Percentiles rank a stretch among this genome's conserved stretches.
These are phyloP conservation scores for Aurantiochytrium sp. DNA, from an alignment of 108 stramenopile species.

Conservation along the genomic window DNA sequence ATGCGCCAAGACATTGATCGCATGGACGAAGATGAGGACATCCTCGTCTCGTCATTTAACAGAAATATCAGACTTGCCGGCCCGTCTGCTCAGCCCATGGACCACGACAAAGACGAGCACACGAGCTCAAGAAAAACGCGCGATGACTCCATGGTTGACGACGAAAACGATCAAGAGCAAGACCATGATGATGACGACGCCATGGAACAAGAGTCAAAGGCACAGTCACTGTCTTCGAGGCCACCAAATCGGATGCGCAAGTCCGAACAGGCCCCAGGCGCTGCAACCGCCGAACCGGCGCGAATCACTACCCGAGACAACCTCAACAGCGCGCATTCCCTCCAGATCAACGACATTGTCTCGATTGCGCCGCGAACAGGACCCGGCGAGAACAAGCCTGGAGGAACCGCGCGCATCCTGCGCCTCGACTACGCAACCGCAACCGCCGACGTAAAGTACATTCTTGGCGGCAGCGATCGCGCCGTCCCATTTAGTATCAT, in stretches of 20 bases:
- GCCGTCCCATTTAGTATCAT: too few relatives aligned
- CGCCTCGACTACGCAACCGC: background rate
- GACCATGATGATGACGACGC: background rate
- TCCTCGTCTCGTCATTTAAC: background rate
- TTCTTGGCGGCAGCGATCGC: background rate
- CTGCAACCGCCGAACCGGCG: background rate
- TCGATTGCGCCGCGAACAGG: background rate
- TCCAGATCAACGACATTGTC: background rate
- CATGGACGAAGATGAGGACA: background rate
- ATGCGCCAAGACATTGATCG: background rate
- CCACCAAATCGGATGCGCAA: background rate
- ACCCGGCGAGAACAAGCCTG: background rate
- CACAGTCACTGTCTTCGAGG: background rate
- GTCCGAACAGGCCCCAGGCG: background rate
- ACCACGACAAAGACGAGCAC: background rate
- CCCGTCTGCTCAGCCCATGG: background rate
- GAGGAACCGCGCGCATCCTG: background rate
- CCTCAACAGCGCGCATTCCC: background rate
- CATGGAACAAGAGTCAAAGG: background rate
- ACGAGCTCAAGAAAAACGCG: background rate
- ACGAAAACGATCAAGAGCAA: background rate
- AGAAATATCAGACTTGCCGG: background rate
- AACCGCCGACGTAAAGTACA: background rate
- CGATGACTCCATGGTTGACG: background rate
- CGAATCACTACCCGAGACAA: background rate